Conservation (phyloP, 2,329 filamentous ascomycete genomes). For the Verticillium nubilum region DNA sequence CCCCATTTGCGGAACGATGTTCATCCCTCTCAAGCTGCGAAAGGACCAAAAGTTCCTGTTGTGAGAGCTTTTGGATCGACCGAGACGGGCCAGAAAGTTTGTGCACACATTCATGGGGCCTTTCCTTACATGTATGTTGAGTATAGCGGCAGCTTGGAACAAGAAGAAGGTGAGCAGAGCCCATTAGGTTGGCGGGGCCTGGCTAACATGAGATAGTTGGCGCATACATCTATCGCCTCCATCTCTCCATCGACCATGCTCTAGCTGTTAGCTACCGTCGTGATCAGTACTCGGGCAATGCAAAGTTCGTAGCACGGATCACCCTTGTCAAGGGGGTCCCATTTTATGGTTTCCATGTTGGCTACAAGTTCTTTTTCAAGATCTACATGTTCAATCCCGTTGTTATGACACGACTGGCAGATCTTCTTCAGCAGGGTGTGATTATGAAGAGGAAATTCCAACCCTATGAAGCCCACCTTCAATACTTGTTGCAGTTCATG, state of each 20-base stretch:
- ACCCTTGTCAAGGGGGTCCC: constrained; percentile 88
- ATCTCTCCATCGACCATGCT: constrained; percentile 85
- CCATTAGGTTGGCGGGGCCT: neutral
- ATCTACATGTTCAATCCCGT: constrained; percentile 88
- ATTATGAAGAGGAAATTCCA: constrained; percentile 82
- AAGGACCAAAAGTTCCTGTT: constrained; percentile 72
- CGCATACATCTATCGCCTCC: constrained; percentile 70
- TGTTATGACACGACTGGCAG: constrained; percentile 80
- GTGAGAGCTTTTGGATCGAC: constrained; percentile 90
- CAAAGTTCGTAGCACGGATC: constrained; percentile 79
- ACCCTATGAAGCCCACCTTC: constrained; percentile 89
- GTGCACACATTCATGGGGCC: constrained; percentile 90
- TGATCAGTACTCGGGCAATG: constrained; percentile 62
- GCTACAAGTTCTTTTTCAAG: constrained; percentile 87
- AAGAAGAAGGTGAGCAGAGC: constrained; percentile 57
- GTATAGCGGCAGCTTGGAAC: constrained; percentile 65
- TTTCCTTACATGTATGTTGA: constrained; percentile 95
- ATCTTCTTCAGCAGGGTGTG: constrained; percentile 81
- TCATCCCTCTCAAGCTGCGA: constrained; percentile 51
- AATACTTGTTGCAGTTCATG: constrained; percentile 96
- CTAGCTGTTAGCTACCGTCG: constrained; percentile 79
- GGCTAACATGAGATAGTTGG: constrained; percentile 50
- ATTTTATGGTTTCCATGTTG: constrained; percentile 94
- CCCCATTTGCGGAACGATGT: constrained; percentile 67
- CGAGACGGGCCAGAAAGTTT: constrained; percentile 92